These are phyloP conservation scores for Aspergillus affinis DNA, from an alignment of 495 filamentous ascomycete species.

Conservation along the genomic window DNA sequence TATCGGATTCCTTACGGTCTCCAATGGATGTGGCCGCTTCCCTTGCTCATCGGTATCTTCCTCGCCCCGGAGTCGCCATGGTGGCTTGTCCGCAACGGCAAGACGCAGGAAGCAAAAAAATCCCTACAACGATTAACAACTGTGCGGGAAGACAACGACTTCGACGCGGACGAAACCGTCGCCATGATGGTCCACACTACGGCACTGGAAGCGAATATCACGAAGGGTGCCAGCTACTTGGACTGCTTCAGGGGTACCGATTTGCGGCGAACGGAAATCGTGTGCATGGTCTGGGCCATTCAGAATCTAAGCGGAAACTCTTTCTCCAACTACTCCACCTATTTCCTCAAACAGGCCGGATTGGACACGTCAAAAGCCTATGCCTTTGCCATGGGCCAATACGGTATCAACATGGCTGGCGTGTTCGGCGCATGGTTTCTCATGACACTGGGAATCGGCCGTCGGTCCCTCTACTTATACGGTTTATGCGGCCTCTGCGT, in stretches of 20 bases:
- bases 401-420: conserved; percentile 72
- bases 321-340: conserved; percentile 78
- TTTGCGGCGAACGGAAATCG: conserved; percentile 73
- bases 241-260: conserved; percentile 79
- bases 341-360: conserved; percentile 76
- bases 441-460: conserved; percentile 67
- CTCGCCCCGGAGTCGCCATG: conserved; percentile 77
- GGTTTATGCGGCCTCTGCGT: conserved; percentile 63
- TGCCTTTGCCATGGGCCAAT: conserved; percentile 70
- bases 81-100: conserved; percentile 77
- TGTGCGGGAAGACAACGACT: conserved; percentile 52
- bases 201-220: conserved; percentile 69
- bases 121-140: conserved; percentile 67
- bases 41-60: conserved; percentile 67
- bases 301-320: conserved; percentile 78
- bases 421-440: conserved; percentile 73
- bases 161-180: conserved; percentile 73
- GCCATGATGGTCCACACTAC: conserved; percentile 85
- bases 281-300: conserved; percentile 80
- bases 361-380: conserved; percentile 59
- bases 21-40: conserved; percentile 86
- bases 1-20: conserved; percentile 70
- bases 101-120: conserved; percentile 64
- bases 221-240: conserved; percentile 63
- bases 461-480: conserved; percentile 68